Percentiles rank a stretch among this genome's conserved stretches.
phyloP scores from a whole-genome alignment of 2,329 filamentous ascomycete genomes.

The Knoxdaviesia proteae region DNA sequence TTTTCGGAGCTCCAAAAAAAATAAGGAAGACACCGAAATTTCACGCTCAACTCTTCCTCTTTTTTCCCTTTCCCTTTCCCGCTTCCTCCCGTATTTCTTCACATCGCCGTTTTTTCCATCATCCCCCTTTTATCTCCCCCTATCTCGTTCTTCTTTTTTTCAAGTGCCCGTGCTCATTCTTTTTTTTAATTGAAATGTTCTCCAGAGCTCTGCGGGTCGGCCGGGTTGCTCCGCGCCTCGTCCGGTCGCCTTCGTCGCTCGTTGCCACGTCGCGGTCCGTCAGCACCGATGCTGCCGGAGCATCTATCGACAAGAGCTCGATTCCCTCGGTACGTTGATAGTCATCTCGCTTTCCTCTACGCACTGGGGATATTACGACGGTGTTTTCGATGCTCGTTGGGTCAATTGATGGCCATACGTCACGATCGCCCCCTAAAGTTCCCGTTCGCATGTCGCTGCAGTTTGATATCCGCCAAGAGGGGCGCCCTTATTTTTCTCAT shows the following conservation, averaged over 20 bases:
- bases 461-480: no score
- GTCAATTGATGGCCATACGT: not conserved
- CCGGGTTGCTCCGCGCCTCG: slow-evolving; percentile 38
- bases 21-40: no score
- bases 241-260: slow-evolving; percentile 21
- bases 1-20: no score
- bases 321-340: slow-evolving; percentile 23
- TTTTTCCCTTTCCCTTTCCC: not conserved
- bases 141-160: no score
- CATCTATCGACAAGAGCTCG: slow-evolving; percentile 58
- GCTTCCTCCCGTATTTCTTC: not conserved
- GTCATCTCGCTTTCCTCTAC: no score
- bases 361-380: not conserved
- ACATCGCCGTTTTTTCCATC: not conserved
- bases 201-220: slow-evolving; percentile 45
- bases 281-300: slow-evolving; percentile 85
- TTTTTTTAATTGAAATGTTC: slow-evolving; percentile 32
- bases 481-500: no score
- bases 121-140: not conserved
- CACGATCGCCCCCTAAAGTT: no score
- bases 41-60: not conserved
- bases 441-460: no score
- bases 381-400: not conserved
- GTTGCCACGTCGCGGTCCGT: slow-evolving; percentile 48
- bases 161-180: no score